Conservation (phyloP, 208 protist species). For the Leishmania lainsoni region DNA sequence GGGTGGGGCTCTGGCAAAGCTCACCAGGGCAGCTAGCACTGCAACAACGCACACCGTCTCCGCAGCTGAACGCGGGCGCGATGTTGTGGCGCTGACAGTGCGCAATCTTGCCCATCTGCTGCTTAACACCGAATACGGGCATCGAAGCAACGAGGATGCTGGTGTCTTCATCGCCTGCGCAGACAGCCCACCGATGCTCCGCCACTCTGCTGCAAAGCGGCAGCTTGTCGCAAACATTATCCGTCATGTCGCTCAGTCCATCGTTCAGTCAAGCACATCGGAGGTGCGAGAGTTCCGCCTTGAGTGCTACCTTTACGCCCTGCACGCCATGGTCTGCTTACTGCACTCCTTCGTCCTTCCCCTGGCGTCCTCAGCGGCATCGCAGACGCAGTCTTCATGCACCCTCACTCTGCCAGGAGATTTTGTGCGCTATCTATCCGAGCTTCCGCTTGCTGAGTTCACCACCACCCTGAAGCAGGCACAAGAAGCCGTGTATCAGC, state of each 20-base stretch:
- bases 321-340: constrained; percentile 71
- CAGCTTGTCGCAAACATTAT: constrained; percentile 10
- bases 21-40: background rate
- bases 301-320: constrained; percentile 54
- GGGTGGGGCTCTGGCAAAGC: background rate
- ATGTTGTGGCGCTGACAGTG: constrained; percentile 52
- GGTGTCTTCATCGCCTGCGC: background rate
- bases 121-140: constrained; percentile 54
- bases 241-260: constrained; percentile 23
- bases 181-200: constrained; percentile 20
- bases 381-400: constrained; percentile 3
- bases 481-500: constrained; percentile 55
- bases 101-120: constrained; percentile 67
- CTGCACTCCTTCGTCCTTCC: constrained; percentile 76
- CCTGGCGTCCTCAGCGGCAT: background rate
- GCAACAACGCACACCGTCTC: constrained; percentile 6
- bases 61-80: constrained; percentile 34
- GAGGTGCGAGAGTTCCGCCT: constrained; percentile 29
- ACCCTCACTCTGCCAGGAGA: background rate
- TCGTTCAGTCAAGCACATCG: constrained; percentile 8
- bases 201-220: constrained; percentile 27
- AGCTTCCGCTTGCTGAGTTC: constrained; percentile 41
- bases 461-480: constrained; percentile 40
- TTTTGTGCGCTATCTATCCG: constrained; percentile 39
- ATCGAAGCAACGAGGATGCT: constrained; percentile 19